Conservation (phyloP, 2,329 filamentous ascomycete genomes). For the Aspergillus nomiae region DNA sequence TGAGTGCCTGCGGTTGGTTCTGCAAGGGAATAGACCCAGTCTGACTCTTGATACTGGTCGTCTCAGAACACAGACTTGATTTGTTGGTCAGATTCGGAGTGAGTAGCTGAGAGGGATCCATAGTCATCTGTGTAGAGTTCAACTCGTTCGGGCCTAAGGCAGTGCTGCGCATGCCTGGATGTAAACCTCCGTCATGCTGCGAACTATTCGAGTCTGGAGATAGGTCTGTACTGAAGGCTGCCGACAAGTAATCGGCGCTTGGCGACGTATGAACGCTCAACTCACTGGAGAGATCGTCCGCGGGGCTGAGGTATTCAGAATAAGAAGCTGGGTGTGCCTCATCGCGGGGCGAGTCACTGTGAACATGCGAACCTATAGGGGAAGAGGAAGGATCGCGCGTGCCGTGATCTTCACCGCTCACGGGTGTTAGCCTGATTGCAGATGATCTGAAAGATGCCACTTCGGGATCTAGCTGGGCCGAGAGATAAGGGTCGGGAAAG, state of each 20-base stretch:
- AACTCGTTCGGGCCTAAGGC: constrained; percentile 12
- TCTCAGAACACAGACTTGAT: constrained; percentile 31
- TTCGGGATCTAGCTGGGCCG: constrained; percentile 40
- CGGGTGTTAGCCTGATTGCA: constrained; percentile 35
- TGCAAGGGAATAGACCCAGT: constrained; percentile 16
- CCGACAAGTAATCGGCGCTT: constrained; percentile 22
- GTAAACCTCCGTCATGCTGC: constrained; percentile 12
- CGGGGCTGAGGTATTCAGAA: constrained; percentile 33
- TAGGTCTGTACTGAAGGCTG: constrained; percentile 23
- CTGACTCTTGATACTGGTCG: constrained; percentile 13
- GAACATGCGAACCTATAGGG: constrained; percentile 10
- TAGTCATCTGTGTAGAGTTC: constrained; percentile 18
- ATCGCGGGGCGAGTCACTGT: constrained; percentile 13
- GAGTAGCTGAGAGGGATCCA: constrained; percentile 33
- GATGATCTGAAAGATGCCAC: constrained; percentile 38
- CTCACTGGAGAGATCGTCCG: constrained; percentile 30
- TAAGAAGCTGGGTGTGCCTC: constrained; percentile 23
- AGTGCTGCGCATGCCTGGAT: constrained; percentile 5
- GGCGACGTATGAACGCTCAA: constrained; percentile 32
- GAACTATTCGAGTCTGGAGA: constrained; percentile 15
- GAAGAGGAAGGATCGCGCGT: constrained; percentile 19
- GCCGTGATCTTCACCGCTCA: constrained; percentile 22
- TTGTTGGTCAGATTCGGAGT: constrained; percentile 35
- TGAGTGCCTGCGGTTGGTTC: constrained; percentile 24
- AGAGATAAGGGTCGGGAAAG: constrained; percentile 42